Percentiles rank a stretch among this genome's conserved stretches.
Evolutionary conservation across 345 rosid species (phyloP).

Genomic region (Eucalyptus cloeziana): DNA sequence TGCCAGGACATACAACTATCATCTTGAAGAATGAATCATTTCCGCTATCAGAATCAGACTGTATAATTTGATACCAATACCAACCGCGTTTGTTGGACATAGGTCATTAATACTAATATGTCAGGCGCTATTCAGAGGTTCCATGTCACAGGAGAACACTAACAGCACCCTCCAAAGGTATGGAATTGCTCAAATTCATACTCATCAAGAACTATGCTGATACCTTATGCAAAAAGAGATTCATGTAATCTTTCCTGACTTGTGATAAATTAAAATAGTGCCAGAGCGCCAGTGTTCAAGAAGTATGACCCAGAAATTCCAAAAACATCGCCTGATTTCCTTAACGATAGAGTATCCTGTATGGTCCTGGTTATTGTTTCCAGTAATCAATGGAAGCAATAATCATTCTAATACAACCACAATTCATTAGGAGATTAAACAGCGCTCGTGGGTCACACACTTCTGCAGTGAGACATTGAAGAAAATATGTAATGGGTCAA

Average conservation of each 20-base stretch:
- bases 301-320: not conserved
- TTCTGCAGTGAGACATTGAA: not conserved
- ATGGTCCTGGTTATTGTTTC: not conserved
- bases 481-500: not conserved
- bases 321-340: not conserved
- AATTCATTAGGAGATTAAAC: not conserved
- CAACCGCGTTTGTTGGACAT: not conserved
- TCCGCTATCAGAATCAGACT: not conserved
- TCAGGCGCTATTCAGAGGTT: not conserved
- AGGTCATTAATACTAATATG: not conserved
- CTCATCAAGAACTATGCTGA: not conserved
- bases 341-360: not conserved
- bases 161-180: not conserved
- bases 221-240: not conserved
- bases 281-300: not conserved
- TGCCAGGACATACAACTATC: not conserved
- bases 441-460: not conserved
- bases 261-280: not conserved
- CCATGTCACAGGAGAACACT: not conserved
- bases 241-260: not conserved
- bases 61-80: not conserved
- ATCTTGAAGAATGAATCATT: not conserved
- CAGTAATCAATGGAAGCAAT: not conserved
- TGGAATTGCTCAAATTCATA: not conserved
- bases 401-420: not conserved